phyloP scores from a whole-genome alignment of 495 filamentous ascomycete species.

The Podospora bellae-mahoneyi region DNA sequence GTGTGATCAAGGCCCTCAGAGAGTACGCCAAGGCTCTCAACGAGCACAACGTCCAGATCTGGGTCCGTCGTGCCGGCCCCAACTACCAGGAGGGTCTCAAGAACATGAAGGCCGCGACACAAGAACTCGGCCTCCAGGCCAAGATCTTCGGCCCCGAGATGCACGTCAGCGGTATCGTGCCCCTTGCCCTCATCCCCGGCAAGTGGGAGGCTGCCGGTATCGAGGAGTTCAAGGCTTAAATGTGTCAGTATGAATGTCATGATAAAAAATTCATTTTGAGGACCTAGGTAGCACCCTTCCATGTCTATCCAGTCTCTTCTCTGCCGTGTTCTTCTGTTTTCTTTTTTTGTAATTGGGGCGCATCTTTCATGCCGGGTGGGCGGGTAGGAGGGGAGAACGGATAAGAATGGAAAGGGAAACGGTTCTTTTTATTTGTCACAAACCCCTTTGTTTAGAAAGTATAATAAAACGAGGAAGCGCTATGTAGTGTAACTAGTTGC shows the following conservation, averaged over 20 bases:
- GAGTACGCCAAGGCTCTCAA: conserved; percentile 80
- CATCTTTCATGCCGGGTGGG: not conserved
- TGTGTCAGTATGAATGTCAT: not conserved
- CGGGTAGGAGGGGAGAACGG: not conserved
- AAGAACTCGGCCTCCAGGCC: conserved; percentile 89
- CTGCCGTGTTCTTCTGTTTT: not conserved
- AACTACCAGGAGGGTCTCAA: conserved; percentile 99
- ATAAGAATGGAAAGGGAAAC: not conserved
- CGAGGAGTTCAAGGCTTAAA: conserved; percentile 53
- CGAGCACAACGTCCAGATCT: conserved; percentile 99
- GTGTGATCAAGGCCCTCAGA: conserved; percentile 94
- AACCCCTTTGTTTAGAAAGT: not conserved
- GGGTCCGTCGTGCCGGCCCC: conserved; percentile 97
- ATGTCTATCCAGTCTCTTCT: conserved; percentile 8
- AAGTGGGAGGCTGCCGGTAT: conserved; percentile 50
- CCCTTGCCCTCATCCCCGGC: conserved; percentile 58
- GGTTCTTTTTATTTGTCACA: not conserved
- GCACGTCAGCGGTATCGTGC: conserved; percentile 67
- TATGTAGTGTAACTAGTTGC: not conserved
- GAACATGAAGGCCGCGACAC: conserved; percentile 96
- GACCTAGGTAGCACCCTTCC: not conserved
- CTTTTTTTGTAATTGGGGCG: not conserved
- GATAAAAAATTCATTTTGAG: conserved; percentile 1
- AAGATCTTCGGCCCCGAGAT: conserved; percentile 98
- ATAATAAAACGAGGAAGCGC: not conserved